phyloP scores from a whole-genome alignment of 352 stramenopile genomes.

The Phytophthora sp. region DNA sequence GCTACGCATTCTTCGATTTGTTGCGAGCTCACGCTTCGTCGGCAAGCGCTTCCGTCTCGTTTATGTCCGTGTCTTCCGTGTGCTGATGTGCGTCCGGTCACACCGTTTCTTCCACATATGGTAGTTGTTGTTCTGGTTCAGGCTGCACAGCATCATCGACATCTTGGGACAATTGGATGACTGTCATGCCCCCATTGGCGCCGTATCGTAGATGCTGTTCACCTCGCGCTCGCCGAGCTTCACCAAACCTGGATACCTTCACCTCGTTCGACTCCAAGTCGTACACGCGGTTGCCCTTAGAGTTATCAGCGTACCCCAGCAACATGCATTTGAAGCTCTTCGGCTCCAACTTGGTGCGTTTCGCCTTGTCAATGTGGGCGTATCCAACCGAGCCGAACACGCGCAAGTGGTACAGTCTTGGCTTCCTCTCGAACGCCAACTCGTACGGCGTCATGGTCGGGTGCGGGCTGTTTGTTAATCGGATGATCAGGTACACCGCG shows the following conservation, averaged over 20 bases:
- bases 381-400: too few species aligned
- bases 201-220: constrained; percentile 18
- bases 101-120: not conserved
- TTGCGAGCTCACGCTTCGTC: not conserved
- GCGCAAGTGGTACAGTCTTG: too few species aligned
- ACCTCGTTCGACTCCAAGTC: constrained; percentile 20
- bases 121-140: not conserved
- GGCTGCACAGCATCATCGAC: constrained; percentile 1
- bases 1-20: not conserved
- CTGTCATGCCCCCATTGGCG: not conserved
- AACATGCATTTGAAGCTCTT: too few species aligned
- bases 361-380: too few species aligned
- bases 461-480: constrained; percentile 4
- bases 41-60: not conserved
- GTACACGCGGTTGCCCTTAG: constrained; percentile 29
- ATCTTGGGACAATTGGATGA: constrained; percentile 6
- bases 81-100: not conserved
- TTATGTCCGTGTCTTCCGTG: constrained; percentile 8
- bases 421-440: too few species aligned
- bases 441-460: too few species aligned
- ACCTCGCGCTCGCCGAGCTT: constrained; percentile 26
- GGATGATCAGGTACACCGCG: constrained; percentile 34
- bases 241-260: constrained; percentile 17
- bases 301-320: constrained; percentile 21
- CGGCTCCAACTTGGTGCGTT: too few species aligned